Evolutionary conservation across 306 rosid species (phyloP).

Genomic region (Fagus crenata): DNA sequence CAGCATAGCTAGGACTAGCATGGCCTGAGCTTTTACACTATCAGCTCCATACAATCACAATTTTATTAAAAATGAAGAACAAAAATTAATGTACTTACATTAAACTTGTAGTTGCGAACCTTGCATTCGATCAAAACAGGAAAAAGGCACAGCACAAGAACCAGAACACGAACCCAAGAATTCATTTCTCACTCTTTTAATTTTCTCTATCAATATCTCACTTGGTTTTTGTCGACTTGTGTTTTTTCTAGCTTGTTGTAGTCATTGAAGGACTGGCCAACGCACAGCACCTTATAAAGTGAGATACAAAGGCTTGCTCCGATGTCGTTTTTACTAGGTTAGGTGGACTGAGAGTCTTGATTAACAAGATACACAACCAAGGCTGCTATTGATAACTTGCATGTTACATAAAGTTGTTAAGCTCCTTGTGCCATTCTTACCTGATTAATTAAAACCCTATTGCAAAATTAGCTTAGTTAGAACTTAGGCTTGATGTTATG

Average conservation of each 20-base stretch:
- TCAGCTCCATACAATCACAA: neutral
- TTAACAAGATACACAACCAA: conserved; percentile 37
- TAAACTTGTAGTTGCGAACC: conserved; percentile 69
- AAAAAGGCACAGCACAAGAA: conserved; percentile 56
- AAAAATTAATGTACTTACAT: conserved; percentile 51
- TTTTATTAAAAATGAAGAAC: neutral
- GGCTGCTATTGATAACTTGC: conserved; percentile 43
- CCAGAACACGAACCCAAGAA: conserved; percentile 41
- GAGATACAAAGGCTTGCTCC: conserved; percentile 42
- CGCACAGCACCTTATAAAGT: conserved; percentile 53
- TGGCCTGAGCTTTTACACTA: too few relatives aligned
- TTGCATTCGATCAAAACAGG: conserved; percentile 74
- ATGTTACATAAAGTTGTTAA: conserved; percentile 64
- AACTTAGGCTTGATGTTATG: too few relatives aligned
- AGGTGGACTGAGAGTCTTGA: conserved; percentile 66
- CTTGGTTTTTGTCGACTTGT: neutral
- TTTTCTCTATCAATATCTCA: neutral
- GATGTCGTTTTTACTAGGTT: conserved; percentile 74
- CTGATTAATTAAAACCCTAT: neutral
- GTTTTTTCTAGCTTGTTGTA: conserved; percentile 27
- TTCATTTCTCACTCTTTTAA: conserved; percentile 44
- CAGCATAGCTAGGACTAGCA: too few relatives aligned
- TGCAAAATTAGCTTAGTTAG: too few relatives aligned
- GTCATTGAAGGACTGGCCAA: conserved; percentile 44
- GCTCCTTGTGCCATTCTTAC: neutral